A percentile compares a stretch with the other conserved stretches of the same genome.
These are phyloP conservation scores for Melaleuca alternifolia DNA, from an alignment of 345 rosid species.

Conservation along the genomic window DNA sequence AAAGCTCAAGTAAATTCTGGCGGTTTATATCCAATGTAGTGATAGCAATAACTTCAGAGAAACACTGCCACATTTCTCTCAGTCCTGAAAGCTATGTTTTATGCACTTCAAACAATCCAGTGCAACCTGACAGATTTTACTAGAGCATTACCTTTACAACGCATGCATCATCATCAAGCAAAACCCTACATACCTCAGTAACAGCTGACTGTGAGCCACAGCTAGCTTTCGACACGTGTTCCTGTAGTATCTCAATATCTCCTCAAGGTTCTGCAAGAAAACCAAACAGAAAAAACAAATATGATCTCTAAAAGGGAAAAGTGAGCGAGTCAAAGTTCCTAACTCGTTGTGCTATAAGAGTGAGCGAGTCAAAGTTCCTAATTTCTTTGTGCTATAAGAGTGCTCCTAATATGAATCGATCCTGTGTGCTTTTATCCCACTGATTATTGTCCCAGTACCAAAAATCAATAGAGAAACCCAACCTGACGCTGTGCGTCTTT, in stretches of 20 bases:
- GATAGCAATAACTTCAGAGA: not conserved
- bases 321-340: not conserved
- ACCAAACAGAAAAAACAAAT: not conserved
- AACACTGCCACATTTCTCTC: not conserved
- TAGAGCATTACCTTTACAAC: not conserved
- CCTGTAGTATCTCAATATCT: constrained; percentile 38
- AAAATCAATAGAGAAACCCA: not conserved
- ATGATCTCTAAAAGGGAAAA: not conserved
- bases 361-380: not conserved
- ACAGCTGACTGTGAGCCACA: constrained; percentile 28
- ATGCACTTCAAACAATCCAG: not conserved
- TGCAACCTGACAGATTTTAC: not conserved
- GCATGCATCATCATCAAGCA: not conserved
- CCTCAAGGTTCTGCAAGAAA: constrained; percentile 57
- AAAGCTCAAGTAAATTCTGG: not conserved
- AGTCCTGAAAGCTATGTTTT: not conserved
- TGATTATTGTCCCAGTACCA: not conserved
- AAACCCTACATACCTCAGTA: constrained; percentile 33
- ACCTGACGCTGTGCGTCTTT: not conserved
- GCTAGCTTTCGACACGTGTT: constrained; percentile 44
- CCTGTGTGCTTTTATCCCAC: not conserved
- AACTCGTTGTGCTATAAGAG: not conserved
- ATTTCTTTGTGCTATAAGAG: not conserved
- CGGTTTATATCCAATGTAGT: not conserved
- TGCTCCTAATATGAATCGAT: not conserved